A percentile compares a stretch with the other conserved stretches of the same genome.
phyloP scores from a whole-genome alignment of 768 basidiomycete genomes.

The Suillus plorans region DNA sequence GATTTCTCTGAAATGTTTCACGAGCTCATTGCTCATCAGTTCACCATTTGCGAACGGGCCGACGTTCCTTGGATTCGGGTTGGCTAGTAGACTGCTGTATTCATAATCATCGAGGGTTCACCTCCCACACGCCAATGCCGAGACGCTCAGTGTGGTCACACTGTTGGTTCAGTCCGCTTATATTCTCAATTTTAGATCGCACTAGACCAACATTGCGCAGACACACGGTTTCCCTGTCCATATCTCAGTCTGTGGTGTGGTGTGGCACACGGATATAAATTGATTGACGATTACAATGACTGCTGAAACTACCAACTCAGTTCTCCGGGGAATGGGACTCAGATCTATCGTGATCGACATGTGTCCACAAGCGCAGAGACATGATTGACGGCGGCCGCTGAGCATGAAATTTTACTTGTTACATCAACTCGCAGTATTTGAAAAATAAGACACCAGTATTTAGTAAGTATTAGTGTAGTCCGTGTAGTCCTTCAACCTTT shows the following conservation, averaged over 20 bases:
- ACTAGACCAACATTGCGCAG: background rate
- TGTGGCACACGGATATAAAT: background rate
- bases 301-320: too few relatives aligned
- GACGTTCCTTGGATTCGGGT: conserved; percentile 94
- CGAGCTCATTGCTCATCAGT: conserved; percentile 39
- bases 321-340: too few relatives aligned
- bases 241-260: background rate
- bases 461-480: too few relatives aligned
- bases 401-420: too few relatives aligned
- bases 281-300: too few relatives aligned
- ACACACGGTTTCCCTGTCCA: background rate
- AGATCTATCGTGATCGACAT: too few relatives aligned
- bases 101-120: conserved; percentile 14
- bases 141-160: background rate
- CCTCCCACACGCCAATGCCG: background rate
- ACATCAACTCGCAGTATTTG: too few relatives aligned
- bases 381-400: too few relatives aligned
- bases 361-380: too few relatives aligned
- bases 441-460: too few relatives aligned
- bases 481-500: too few relatives aligned
- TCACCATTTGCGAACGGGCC: conserved; percentile 98
- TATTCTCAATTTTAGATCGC: background rate
- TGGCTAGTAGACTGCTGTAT: conserved; percentile 76
- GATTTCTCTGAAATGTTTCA: conserved; percentile 6
- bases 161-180: background rate